Evolutionary conservation across 2,329 filamentous ascomycete species (phyloP), one percentile per base, ranked within the genome.

Genomic region (Fusarium dlaminii): DNA sequence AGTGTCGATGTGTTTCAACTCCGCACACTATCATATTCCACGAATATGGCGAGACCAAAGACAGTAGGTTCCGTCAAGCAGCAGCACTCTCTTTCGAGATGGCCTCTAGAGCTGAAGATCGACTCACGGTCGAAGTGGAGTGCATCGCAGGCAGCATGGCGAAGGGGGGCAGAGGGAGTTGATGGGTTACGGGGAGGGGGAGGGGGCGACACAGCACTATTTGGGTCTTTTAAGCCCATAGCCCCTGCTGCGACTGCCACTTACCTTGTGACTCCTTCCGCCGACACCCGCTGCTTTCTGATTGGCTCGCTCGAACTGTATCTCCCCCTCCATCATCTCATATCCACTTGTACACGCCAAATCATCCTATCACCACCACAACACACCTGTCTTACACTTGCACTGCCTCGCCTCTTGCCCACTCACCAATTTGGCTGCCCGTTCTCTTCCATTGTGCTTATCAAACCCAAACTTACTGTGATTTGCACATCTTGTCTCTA

Each of bases 161-260:
- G 30, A 66, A 42, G 48, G 37, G 49, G 63, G 52, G 56, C 63
- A 62, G 67, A 70, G 72, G 72, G 77, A 79, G 77, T 77, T 69
- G 74, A 72, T 76, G 73, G 75, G 70, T 75, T 79, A 63, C 55
- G 70, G 80, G 46, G 80, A 81, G 84, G 85, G 65, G 80, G 63
- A 62, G 46, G 63, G 86, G 85, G 86, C 84, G 83, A 81, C 80
- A 78, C 80, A 82, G 83, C 82, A 83, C 84, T 88, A 87, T 89
- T 87, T 89, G 87, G 86, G 82, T 84, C 83, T 85, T 87, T 88
- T 87, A 88, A 87, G 83, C 77, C 80, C 81, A 77, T 80, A 57
- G 67, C 72, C 75, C 76, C 77, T 79, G 77, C 65, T 61, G 64
- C 61, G 67, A 74, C 55, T 59, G 61, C 66, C 63, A 73, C 60